Conservation (phyloP, 805 yeast species). For the Cyberlindnera amylophila region DNA sequence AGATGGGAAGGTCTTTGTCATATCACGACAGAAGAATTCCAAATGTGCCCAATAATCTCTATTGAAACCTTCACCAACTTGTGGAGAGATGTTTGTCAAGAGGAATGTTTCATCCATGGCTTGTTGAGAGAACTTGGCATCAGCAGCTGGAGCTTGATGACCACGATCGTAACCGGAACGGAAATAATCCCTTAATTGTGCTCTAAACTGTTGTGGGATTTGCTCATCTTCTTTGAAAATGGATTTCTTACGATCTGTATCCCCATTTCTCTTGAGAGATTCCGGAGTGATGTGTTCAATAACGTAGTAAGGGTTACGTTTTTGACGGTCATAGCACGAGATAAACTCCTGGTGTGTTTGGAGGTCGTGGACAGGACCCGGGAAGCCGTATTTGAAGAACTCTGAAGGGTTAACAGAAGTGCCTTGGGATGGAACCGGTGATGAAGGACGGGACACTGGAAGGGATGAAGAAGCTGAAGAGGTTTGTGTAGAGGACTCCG, state of each 20-base stretch:
- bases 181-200: slow-evolving; percentile 77
- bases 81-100: slow-evolving; percentile 91
- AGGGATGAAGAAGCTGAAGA: slow-evolving; percentile 6
- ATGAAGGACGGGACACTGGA: slow-evolving; percentile 7
- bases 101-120: slow-evolving; percentile 96
- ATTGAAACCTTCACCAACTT: slow-evolving; percentile 96
- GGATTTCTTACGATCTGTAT: slow-evolving; percentile 75
- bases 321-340: slow-evolving; percentile 80
- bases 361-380: slow-evolving; percentile 90
- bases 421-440: background rate
- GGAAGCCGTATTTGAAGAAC: slow-evolving; percentile 89
- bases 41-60: slow-evolving; percentile 98
- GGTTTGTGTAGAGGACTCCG: slow-evolving; percentile 5
- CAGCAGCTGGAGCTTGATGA: slow-evolving; percentile 97
- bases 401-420: slow-evolving; percentile 62
- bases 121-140: slow-evolving; percentile 82
- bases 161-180: slow-evolving; percentile 96
- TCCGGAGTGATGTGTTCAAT: slow-evolving; percentile 83
- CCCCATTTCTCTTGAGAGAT: slow-evolving; percentile 48
- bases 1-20: slow-evolving; percentile 64
- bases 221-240: slow-evolving; percentile 83
- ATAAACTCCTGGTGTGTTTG: slow-evolving; percentile 71
- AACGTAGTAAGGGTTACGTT: slow-evolving; percentile 82
- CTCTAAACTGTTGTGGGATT: slow-evolving; percentile 76
- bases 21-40: slow-evolving; percentile 80